A percentile compares a stretch with the other conserved stretches of the same genome.
Conservation (phyloP, 2,329 filamentous ascomycete genomes). For the Sarocladium strictum region DNA sequence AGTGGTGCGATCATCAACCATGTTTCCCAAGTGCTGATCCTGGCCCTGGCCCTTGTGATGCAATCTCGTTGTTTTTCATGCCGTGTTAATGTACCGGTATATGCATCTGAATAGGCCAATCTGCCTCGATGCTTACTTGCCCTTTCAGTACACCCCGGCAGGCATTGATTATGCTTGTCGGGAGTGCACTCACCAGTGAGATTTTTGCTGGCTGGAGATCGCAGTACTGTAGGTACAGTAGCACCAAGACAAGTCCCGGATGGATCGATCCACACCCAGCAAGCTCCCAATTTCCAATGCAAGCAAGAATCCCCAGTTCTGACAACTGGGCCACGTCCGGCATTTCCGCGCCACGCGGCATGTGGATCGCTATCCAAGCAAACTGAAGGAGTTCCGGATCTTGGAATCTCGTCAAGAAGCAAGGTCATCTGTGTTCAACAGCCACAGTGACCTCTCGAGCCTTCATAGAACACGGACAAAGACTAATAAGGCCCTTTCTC, state of each 20-base stretch:
- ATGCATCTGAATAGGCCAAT: too few species aligned
- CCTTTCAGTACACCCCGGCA: not conserved
- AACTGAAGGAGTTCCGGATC: too few species aligned
- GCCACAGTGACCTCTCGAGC: too few species aligned
- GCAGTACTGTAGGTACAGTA: too few species aligned
- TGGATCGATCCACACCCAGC: not conserved
- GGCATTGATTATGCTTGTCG: not conserved
- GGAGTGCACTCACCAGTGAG: not conserved
- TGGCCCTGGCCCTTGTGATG: not conserved
- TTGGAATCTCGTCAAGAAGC: too few species aligned
- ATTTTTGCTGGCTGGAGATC: not conserved
- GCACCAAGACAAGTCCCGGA: not conserved
- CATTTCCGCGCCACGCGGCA: too few species aligned
- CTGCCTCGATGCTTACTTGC: not conserved
- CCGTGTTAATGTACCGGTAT: not conserved
- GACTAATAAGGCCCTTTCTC: too few species aligned
- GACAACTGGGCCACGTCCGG: not conserved
- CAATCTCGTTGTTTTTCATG: conserved; percentile 2
- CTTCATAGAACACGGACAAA: too few species aligned
- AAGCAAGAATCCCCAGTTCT: not conserved
- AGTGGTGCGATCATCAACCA: not conserved
- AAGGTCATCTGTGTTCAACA: too few species aligned
- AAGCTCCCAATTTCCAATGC: not conserved
- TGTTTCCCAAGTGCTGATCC: not conserved
- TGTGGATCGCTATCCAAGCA: too few species aligned